These are phyloP conservation scores for Neoboletus brunneissimus DNA, from an alignment of 768 basidiomycete genomes.

Conservation along the genomic window DNA sequence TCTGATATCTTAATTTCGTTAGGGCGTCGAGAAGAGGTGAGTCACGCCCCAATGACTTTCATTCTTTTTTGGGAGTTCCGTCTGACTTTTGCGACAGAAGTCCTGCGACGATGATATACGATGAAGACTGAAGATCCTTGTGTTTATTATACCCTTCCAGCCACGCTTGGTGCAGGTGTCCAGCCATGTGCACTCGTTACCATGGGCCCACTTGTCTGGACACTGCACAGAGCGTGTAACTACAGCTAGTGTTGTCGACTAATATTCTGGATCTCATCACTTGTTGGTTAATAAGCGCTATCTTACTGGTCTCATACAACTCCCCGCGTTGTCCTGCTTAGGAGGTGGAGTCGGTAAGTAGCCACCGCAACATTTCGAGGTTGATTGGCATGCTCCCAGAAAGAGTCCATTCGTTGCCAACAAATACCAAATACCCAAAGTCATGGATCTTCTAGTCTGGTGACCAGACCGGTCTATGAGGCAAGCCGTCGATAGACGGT, in stretches of 20 bases:
- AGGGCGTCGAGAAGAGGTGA: slow-evolving; percentile 13
- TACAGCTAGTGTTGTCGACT: neutral
- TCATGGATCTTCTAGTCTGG: too few relatives aligned
- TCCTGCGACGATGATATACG: slow-evolving; percentile 7
- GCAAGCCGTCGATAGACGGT: too few relatives aligned
- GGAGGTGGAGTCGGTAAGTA: neutral
- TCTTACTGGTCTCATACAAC: neutral
- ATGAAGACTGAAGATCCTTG: neutral
- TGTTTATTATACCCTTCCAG: neutral
- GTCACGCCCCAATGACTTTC: neutral
- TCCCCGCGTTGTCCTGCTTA: too few relatives aligned
- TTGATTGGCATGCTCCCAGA: neutral
- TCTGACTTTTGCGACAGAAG: neutral
- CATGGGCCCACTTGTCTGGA: neutral
- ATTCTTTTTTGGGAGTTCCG: too few relatives aligned
- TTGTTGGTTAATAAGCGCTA: neutral
- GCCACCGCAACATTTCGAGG: neutral
- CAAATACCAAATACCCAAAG: neutral
- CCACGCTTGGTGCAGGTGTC: neutral
- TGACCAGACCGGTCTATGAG: too few relatives aligned
- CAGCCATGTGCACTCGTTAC: neutral
- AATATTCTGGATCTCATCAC: neutral
- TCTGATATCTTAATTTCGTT: neutral
- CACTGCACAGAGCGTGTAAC: neutral
- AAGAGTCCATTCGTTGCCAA: neutral